Conservation (phyloP, 2,329 filamentous ascomycete species). For the Claviceps sp. region DNA sequence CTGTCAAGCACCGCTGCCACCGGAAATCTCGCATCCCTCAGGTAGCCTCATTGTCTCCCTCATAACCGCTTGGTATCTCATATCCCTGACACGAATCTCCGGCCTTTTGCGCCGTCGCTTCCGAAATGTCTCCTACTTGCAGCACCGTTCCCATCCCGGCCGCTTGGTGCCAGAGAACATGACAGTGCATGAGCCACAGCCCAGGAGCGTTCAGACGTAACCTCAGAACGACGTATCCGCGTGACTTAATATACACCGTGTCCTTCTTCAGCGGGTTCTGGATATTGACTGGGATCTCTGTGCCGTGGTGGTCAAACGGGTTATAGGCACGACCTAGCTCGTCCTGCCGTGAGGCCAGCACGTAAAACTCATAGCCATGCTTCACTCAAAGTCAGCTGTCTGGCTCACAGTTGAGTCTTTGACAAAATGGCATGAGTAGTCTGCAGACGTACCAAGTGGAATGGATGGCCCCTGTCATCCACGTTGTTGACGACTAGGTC, state of each 20-base stretch:
- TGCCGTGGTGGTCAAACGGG: conserved; percentile 4
- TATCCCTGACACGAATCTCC: background rate
- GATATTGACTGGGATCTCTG: background rate
- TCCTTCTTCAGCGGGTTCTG: conserved; percentile 19
- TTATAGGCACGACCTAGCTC: conserved; percentile 5
- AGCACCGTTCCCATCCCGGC: conserved; percentile 18
- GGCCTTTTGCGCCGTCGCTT: background rate
- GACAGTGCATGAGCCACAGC: conserved; percentile 25
- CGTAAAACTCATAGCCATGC: conserved; percentile 11
- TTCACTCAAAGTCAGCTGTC: background rate
- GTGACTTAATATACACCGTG: conserved; percentile 16
- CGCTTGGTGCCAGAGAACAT: conserved; percentile 23
- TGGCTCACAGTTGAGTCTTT: background rate
- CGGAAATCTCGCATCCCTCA: no score
- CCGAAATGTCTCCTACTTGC: conserved; percentile 5
- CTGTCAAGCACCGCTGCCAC: no score
- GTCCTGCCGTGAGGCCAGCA: conserved; percentile 1
- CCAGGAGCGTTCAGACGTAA: conserved; percentile 22
- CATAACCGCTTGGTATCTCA: no score
- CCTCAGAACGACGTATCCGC: conserved; percentile 22
- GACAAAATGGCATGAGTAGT: background rate
- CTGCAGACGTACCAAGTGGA: conserved; percentile 28
- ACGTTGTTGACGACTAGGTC: conserved; percentile 36
- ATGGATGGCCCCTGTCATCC: conserved; percentile 35
- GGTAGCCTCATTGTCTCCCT: no score